Conservation (phyloP, 2,329 filamentous ascomycete species). For the Xylariaceae sp. region DNA sequence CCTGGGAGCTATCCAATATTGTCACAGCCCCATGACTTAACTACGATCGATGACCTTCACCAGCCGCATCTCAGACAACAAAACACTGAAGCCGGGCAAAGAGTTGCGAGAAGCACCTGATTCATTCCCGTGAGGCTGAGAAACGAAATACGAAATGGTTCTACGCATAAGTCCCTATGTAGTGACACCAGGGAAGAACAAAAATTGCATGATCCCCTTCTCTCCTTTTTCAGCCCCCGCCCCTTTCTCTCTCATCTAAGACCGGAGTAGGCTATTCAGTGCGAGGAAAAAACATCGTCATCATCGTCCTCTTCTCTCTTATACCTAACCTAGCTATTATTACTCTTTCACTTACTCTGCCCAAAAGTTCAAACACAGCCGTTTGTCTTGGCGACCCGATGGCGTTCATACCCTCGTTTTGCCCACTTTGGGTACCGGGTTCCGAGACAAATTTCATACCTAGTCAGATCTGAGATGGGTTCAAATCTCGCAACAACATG, state of each 20-base stretch:
- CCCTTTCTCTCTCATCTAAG: background rate
- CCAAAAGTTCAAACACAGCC: background rate
- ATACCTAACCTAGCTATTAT: too few relatives aligned
- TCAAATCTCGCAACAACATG: background rate
- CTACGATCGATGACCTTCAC: background rate
- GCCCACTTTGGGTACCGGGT: background rate
- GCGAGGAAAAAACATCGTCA: background rate
- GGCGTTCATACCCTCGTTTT: background rate
- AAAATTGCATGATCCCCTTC: background rate
- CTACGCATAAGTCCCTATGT: conserved; percentile 1
- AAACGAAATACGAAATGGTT: background rate
- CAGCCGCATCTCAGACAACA: background rate
- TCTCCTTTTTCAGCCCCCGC: background rate
- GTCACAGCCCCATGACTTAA: conserved; percentile 23
- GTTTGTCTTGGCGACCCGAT: background rate
- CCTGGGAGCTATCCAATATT: conserved; percentile 12
- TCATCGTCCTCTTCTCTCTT: background rate
- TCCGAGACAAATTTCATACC: background rate
- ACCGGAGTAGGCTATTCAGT: background rate
- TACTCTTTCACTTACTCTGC: too few relatives aligned
- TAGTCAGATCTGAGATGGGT: background rate
- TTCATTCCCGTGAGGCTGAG: background rate
- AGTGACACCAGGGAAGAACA: conserved; percentile 2
- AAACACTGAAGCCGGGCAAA: conserved; percentile 10
- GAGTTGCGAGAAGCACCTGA: conserved; percentile 3